Base-by-base conservation (phyloP, 192 early-diverging fungal genomes). In the Mortierella hygrophila region DNA sequence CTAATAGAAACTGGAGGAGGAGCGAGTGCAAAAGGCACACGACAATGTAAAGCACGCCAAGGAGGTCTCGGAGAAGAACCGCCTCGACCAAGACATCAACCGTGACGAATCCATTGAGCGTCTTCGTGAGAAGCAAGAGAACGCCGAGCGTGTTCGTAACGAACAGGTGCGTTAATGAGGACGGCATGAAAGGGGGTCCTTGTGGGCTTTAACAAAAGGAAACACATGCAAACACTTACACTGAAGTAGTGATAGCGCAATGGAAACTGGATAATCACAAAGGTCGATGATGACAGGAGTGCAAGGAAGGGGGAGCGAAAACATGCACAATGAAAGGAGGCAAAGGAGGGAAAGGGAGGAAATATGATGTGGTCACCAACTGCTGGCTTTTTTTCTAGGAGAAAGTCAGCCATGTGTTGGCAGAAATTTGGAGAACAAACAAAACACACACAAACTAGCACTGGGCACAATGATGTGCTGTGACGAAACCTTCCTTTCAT, bases 41-140 rank as follows among this genome's bases (percentile, higher is more conserved):
- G 84, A 81, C 23, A 81, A 78, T 32, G 84, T 86, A 18, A 77
- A 72, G 55, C 84, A 86, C 26, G 84, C 84, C 74, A 86, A 86
- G 41, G 72, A 73, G 23, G 84, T 86, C 71, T 81, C 75, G 13
- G 84, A 81, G 32, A 80, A 70, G 57, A 86, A 71, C 55, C 76
- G 68, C 29, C 79, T 81, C 4, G 84, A 81, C 4, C 71, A 75
- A 41, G 84, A 52, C 32, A 26, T 78, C 47, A 86, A 52, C 55
- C 69, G 79, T 18, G 84, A 81, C 54, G 84, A 79, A 68, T 86
- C 84, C 38, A 47, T 75, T 37, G 78, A 86, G 49, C 73, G 77
- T 10, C 63, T 86, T 75, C 84, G 79, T 41, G 84, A 77, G 72
- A 81, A 86, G 44, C 83, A 85, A 70, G 83, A 85, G 49, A 85